Conservation (phyloP, 176 grass and related monocot genomes). For the Neostapfia colusana region DNA sequence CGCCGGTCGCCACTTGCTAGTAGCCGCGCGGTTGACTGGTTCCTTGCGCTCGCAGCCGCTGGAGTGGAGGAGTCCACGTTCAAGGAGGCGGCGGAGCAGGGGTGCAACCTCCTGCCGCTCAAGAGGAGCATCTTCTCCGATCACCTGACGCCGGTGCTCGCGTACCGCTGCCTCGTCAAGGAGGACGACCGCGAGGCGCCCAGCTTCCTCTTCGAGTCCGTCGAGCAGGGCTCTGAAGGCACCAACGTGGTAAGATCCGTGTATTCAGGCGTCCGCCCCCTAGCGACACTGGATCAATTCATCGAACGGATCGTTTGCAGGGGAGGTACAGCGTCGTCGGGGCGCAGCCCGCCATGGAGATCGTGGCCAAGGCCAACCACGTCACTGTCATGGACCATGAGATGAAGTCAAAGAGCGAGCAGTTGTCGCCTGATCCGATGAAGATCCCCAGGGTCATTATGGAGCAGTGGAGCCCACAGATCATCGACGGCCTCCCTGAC, state of each 20-base stretch:
- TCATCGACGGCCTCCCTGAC: constrained; percentile 60
- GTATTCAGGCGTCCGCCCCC: background rate
- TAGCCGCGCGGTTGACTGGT: background rate
- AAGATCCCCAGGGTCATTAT: constrained; percentile 67
- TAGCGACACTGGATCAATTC: background rate
- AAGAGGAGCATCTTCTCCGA: constrained; percentile 79
- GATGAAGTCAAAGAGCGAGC: constrained; percentile 57
- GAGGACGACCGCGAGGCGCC: constrained; percentile 88
- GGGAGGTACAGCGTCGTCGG: constrained; percentile 90
- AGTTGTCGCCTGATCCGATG: constrained; percentile 64
- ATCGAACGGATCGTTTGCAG: constrained; percentile 31
- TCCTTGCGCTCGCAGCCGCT: constrained; percentile 36
- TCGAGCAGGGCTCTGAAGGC: constrained; percentile 79
- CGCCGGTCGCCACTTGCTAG: background rate
- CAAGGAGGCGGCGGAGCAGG: constrained; percentile 47
- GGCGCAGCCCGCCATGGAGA: constrained; percentile 79
- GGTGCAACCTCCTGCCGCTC: constrained; percentile 64
- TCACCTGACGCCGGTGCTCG: constrained; percentile 80
- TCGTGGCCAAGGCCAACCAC: constrained; percentile 68
- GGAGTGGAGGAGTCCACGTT: constrained; percentile 62
- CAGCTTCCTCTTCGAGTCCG: constrained; percentile 94
- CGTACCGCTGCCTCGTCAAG: constrained; percentile 87
- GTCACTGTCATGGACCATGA: constrained; percentile 75
- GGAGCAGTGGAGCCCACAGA: constrained; percentile 70
- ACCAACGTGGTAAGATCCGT: constrained; percentile 66